Evolutionary conservation across 1,139 yeast species (phyloP), one percentile per base, ranked within the genome.

Genomic region (Geotrichum bryndzae): DNA sequence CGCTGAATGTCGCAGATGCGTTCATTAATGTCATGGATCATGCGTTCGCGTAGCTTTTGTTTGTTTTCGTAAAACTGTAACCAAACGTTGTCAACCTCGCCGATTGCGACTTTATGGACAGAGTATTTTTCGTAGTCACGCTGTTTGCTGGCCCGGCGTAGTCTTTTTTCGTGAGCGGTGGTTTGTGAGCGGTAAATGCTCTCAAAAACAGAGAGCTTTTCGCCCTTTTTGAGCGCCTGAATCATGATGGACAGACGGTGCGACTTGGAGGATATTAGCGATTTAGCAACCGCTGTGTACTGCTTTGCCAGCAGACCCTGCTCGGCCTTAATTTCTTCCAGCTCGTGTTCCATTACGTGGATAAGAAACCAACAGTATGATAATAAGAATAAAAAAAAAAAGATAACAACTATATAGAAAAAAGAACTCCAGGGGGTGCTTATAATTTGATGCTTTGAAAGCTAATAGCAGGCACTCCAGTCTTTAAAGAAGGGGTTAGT

Each of bases 251-350:
- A 57, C 11, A 73, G 66, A 33, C 76, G 68, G 25, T 67, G 66
- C 27, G 71, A 68, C 41, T 72, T 65, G 22, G 72, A 73, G n/a
- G 64, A 64, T 15, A 74, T 66, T 27, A 73, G 65, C 50, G 64
- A 60, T 48, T 65, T 64, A 23, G 76, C 72, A 27, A 73, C 63
- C 57, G 66, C 69, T 38, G 66, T 62, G 62, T 73, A 73, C 59
- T 70, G 69, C 25, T 56, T 60, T 13, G 73, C 72, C 56, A 72
- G 66, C 35, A 64, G 60, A 18, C 69, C 69, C 62, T 73, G 76
- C 56, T 68, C 68, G 53, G 51, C 58, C 45, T 63, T 63, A 23
- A 67, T 58, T n/a, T 52, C 38, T 29, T 57, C 62, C 51, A 46
- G 46, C 18, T 41, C 48, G 48, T 41, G n/a, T 41, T 41, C 48